Percentiles rank a stretch among this genome's conserved stretches.
Conservation (phyloP, 2,329 filamentous ascomycete species). For the Diaporthe sp. region DNA sequence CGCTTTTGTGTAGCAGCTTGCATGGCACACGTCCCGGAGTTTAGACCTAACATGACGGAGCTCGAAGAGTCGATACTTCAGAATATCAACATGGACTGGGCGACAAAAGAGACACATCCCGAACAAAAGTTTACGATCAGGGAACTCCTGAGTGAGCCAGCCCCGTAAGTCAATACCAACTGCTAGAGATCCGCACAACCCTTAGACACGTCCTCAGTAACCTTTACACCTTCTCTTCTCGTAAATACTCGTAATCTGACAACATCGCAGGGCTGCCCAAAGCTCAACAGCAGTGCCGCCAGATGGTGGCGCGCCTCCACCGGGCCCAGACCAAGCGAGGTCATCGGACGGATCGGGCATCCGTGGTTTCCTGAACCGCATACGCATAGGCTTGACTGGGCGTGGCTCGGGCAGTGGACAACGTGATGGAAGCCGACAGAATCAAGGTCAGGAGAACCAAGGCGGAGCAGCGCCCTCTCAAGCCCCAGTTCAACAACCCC, state of each 20-base stretch:
- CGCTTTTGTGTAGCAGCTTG: slow-evolving; percentile 10
- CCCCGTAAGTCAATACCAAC: slow-evolving; percentile 10
- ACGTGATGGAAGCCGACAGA: neutral
- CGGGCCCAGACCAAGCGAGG: neutral
- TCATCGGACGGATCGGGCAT: neutral
- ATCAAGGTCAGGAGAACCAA: neutral
- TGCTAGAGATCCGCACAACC: neutral
- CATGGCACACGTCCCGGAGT: neutral
- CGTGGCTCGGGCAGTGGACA: neutral
- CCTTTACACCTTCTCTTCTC: neutral
- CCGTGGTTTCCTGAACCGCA: neutral
- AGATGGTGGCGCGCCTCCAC: neutral
- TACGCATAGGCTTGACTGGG: neutral
- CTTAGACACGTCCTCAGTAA: neutral
- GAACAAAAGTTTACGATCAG: neutral
- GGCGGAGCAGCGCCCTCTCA: neutral
- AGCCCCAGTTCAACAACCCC: neutral
- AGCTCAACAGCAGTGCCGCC: neutral
- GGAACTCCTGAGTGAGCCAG: slow-evolving; percentile 10
- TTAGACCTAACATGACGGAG: neutral
- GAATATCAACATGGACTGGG: neutral
- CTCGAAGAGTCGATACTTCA: neutral
- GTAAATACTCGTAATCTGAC: neutral
- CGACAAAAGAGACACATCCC: neutral
- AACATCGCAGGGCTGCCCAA: neutral